phyloP scores from a whole-genome alignment of 305 asterid genomes.

The Solanum hybrid region DNA sequence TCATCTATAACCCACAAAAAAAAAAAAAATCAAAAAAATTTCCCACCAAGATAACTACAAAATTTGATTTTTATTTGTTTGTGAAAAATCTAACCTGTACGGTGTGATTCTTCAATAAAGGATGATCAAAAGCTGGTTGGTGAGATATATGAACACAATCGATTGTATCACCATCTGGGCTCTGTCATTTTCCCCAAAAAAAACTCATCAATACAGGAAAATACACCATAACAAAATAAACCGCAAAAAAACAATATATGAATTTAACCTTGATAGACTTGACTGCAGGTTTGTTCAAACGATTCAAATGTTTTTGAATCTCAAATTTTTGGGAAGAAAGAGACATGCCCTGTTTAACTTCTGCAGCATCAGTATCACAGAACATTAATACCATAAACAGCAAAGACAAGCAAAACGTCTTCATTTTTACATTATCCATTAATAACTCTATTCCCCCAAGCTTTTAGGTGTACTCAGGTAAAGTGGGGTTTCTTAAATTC shows the following conservation, averaged over 20 bases:
- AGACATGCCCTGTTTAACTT: not conserved
- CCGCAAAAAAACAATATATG: not conserved
- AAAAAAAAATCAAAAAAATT: not conserved
- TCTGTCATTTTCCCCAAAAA: constrained; percentile 20
- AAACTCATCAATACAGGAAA: not conserved
- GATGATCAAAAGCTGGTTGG: constrained; percentile 71
- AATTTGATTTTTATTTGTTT: no score
- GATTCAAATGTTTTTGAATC: constrained; percentile 10
- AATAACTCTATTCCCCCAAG: not conserved
- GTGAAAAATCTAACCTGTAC: constrained; percentile 32
- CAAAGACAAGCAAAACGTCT: not conserved
- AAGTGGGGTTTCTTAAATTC: not conserved
- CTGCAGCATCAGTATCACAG: not conserved
- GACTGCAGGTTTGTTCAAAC: constrained; percentile 4
- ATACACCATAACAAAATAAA: no score
- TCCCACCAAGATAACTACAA: not conserved
- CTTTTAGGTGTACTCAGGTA: not conserved
- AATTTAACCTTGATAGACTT: constrained; percentile 6
- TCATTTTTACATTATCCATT: not conserved
- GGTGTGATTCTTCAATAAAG: constrained; percentile 40
- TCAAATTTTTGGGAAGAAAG: not conserved
- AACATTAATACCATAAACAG: not conserved
- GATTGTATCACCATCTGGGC: constrained; percentile 74
- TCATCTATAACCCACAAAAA: constrained; percentile 27
- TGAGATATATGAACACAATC: constrained; percentile 51